Evolutionary conservation across 176 grass and related monocot genomes (phyloP).

Genomic region (Puya raimondii): DNA sequence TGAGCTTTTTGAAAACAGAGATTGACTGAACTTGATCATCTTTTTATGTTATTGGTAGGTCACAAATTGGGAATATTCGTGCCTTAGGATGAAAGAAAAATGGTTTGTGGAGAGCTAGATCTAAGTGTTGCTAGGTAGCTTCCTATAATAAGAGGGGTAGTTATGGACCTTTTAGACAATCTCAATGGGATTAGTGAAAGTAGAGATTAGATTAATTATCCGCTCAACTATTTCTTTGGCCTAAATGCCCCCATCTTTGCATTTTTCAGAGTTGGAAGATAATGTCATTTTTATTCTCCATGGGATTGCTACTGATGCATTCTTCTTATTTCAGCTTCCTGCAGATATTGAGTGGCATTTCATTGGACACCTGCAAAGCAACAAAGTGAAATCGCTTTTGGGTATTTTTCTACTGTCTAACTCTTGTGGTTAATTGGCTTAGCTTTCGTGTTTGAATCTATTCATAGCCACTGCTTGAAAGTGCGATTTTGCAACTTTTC

Average conservation of each 20-base stretch:
- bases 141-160: no score
- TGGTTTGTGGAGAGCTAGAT: not conserved
- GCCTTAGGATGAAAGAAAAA: not conserved
- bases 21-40: no score
- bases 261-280: not conserved
- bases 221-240: no score
- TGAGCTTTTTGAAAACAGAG: no score
- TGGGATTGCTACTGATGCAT: not conserved
- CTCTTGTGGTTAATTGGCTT: constrained; percentile 7
- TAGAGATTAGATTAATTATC: no score
- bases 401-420: constrained; percentile 22
- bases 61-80: not conserved
- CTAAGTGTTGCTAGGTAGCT: not conserved
- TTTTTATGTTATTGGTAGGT: no score
- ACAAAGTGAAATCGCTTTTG: constrained; percentile 74
- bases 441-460: not conserved
- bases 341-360: constrained; percentile 95
- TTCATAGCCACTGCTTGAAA: not conserved
- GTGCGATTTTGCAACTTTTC: no score
- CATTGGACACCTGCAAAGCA: constrained; percentile 90
- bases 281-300: not conserved
- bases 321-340: constrained; percentile 63
- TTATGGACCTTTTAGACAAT: no score
- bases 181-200: no score
- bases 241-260: no score